These are phyloP conservation scores for Parastagonospora avenae DNA, from an alignment of 2,329 filamentous ascomycete species.

Conservation along the genomic window DNA sequence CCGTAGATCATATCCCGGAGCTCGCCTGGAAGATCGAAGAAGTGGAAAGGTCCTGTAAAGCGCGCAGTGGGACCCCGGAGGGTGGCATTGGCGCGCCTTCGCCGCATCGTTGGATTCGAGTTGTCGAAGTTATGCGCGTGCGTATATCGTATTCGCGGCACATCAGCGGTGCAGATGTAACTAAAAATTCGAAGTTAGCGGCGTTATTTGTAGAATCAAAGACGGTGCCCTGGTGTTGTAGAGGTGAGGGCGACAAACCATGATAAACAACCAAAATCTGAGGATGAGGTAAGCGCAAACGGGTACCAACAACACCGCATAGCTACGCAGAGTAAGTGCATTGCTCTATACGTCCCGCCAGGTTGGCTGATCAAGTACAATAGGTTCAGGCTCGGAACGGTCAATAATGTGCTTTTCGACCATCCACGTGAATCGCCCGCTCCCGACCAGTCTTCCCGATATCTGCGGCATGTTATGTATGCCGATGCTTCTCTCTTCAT, in stretches of 20 bases:
- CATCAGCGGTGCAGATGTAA: too few relatives aligned
- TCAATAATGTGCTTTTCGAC: slow-evolving; percentile 7
- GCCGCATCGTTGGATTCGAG: background rate
- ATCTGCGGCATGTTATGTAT: slow-evolving; percentile 15
- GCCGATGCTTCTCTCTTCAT: slow-evolving; percentile 16
- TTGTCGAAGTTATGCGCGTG: background rate
- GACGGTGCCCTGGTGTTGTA: too few relatives aligned
- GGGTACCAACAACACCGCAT: background rate
- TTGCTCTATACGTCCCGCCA: background rate
- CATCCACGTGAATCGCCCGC: slow-evolving; percentile 21
- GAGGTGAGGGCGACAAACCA: too few relatives aligned
- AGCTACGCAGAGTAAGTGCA: background rate
- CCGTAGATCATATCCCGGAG: background rate
- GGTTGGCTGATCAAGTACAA: background rate
- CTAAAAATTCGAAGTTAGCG: too few relatives aligned
- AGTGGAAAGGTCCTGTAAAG: background rate
- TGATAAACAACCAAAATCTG: too few relatives aligned
- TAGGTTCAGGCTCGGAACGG: background rate
- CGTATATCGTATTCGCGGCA: background rate
- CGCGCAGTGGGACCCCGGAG: background rate
- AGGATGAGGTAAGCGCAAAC: too few relatives aligned
- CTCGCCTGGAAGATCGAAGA: background rate
- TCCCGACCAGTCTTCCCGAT: slow-evolving; percentile 19
- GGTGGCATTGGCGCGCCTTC: background rate
- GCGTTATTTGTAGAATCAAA: too few relatives aligned